phyloP scores from a whole-genome alignment of 2,329 filamentous ascomycete genomes.

The Penicillium hordei region DNA sequence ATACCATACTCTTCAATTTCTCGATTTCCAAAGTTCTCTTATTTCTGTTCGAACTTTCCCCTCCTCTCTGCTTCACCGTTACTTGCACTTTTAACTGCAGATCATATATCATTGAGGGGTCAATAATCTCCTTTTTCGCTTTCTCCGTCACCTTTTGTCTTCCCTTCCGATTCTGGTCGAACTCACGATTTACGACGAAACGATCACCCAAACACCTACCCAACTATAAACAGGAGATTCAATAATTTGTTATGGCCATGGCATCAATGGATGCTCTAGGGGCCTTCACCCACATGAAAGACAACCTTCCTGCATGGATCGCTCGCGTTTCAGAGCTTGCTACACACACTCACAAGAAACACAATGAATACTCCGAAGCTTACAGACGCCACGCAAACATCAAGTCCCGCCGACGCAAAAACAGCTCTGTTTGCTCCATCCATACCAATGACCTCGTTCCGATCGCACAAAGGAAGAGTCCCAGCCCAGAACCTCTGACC shows the following conservation, averaged over 20 bases:
- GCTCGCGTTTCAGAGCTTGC: slow-evolving; percentile 44
- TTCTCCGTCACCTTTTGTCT: background rate
- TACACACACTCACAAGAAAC: slow-evolving; percentile 41
- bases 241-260: slow-evolving; percentile 7
- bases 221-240: background rate
- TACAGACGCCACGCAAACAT: slow-evolving; percentile 38
- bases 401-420: slow-evolving; percentile 39
- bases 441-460: slow-evolving; percentile 31
- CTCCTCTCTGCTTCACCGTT: slow-evolving; percentile 15
- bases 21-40: slow-evolving; percentile 14
- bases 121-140: background rate
- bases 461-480: slow-evolving; percentile 19
- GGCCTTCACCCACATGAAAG: slow-evolving; percentile 46
- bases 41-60: slow-evolving; percentile 9
- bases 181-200: slow-evolving; percentile 18
- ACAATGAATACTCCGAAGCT: slow-evolving; percentile 45
- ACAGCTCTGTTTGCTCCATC: slow-evolving; percentile 47
- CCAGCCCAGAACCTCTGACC: slow-evolving; percentile 12
- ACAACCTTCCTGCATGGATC: slow-evolving; percentile 49
- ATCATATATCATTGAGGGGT: slow-evolving; percentile 1
- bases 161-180: slow-evolving; percentile 2
- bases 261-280: slow-evolving; percentile 43
- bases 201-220: slow-evolving; percentile 4
- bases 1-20: slow-evolving; percentile 16
- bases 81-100: slow-evolving; percentile 10